A percentile compares a stretch with the other conserved stretches of the same genome.
Conservation (phyloP, 208 protist species). For the Leishmania martiniquensis region DNA sequence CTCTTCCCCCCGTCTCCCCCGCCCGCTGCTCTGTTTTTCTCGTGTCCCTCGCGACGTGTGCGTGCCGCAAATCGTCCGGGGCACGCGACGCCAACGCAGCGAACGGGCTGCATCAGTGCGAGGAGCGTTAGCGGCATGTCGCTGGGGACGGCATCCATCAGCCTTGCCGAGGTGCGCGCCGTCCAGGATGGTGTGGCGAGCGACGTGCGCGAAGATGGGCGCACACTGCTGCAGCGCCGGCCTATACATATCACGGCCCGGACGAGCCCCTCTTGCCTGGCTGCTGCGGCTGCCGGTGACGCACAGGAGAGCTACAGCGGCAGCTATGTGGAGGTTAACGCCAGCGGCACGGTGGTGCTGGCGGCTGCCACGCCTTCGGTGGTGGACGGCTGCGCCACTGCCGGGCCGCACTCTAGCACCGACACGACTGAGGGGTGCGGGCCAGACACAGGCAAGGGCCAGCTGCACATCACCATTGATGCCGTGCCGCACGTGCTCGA, state of each 20-base stretch:
- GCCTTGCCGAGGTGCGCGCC: constrained; percentile 63
- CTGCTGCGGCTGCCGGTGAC: constrained; percentile 1
- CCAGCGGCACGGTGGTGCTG: constrained; percentile 65
- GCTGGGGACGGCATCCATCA: constrained; percentile 38
- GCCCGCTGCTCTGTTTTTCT: background rate
- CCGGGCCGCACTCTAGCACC: background rate
- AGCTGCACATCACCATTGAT: constrained; percentile 75
- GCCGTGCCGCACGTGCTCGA: constrained; percentile 68
- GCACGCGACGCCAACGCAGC: background rate
- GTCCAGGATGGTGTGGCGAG: constrained; percentile 75
- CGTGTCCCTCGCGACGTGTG: background rate
- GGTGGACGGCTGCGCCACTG: constrained; percentile 46
- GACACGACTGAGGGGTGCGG: constrained; percentile 14
- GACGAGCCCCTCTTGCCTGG: constrained; percentile 19
- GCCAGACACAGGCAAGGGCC: constrained; percentile 25
- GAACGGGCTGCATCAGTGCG: background rate
- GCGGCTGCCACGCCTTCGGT: constrained; percentile 64
- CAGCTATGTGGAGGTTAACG: constrained; percentile 61
- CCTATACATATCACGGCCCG: constrained; percentile 39
- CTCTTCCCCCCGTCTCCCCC: background rate
- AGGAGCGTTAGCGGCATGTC: constrained; percentile 16
- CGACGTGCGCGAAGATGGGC: constrained; percentile 77
- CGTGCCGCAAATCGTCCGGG: background rate
- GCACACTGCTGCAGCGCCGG: constrained; percentile 79
- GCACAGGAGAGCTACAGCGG: constrained; percentile 45